Evolutionary conservation across 2,329 filamentous ascomycete genomes (phyloP).

Genomic region (Cadophora sp.): DNA sequence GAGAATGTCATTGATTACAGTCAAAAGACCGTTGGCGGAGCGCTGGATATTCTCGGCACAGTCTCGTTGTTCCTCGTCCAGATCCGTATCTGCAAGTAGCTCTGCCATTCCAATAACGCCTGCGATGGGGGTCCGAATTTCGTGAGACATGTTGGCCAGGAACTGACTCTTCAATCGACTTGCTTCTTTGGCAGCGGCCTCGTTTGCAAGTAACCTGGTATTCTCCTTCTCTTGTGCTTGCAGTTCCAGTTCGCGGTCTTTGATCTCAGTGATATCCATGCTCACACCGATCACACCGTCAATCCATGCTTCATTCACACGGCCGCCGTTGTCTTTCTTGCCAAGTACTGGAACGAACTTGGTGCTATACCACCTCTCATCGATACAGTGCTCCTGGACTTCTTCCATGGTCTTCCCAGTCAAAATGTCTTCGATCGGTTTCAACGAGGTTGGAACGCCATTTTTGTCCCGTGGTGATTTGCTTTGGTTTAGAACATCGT

Average conservation of each 20-base stretch:
- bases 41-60: conserved; percentile 80
- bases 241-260: conserved; percentile 67
- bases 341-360: conserved; percentile 71
- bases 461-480: conserved; percentile 33
- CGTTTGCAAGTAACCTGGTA: conserved; percentile 73
- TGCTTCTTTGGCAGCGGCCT: conserved; percentile 80
- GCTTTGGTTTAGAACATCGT: conserved; percentile 63
- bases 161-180: conserved; percentile 83
- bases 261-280: conserved; percentile 79
- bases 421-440: conserved; percentile 69
- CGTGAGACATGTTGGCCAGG: conserved; percentile 82
- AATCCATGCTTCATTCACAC: conserved; percentile 57
- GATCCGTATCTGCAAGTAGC: conserved; percentile 70
- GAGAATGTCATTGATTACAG: conserved; percentile 89
- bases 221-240: conserved; percentile 73
- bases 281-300: conserved; percentile 81
- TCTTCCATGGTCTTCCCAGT: conserved; percentile 65
- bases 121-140: conserved; percentile 79
- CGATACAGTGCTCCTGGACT: conserved; percentile 60
- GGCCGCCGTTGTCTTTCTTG: conserved; percentile 60
- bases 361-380: conserved; percentile 73
- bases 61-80: conserved; percentile 75
- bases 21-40: conserved; percentile 81
- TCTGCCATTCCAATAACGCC: conserved; percentile 84
- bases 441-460: conserved; percentile 53